Conservation (phyloP, 495 filamentous ascomycete species). For the Aspergillus sclerotiicarbonarius region DNA sequence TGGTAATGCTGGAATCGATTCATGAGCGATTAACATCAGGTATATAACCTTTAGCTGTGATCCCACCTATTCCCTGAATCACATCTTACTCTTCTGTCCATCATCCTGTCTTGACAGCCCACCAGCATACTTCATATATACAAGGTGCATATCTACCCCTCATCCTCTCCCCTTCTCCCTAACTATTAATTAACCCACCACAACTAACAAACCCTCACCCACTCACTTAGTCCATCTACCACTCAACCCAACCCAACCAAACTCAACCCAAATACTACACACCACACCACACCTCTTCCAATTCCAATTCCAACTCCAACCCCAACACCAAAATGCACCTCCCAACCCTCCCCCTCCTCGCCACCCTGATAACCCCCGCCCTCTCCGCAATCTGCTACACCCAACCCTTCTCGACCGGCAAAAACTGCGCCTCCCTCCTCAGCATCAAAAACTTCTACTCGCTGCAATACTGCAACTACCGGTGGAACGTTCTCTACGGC, state of each 20-base stretch:
- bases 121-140: no score
- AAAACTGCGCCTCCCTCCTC: not conserved
- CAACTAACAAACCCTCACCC: no score
- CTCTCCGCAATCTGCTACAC: not conserved
- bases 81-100: no score
- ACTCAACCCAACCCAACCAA: no score
- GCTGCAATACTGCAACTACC: slow-evolving; percentile 1
- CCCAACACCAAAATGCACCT: slow-evolving; percentile 1
- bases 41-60: no score
- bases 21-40: no score
- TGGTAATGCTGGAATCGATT: no score
- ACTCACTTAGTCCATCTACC: no score
- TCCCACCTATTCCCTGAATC: no score
- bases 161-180: not conserved
- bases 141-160: no score
- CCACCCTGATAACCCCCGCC: not conserved
- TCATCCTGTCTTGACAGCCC: no score
- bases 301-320: not conserved
- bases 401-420: not conserved
- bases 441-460: slow-evolving; percentile 2
- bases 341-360: not conserved
- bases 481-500: not conserved
- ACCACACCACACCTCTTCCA: not conserved
- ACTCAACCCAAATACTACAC: not conserved
- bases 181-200: no score